Conservation (phyloP, 768 basidiomycete species). For the Boletus rubescentipes region DNA sequence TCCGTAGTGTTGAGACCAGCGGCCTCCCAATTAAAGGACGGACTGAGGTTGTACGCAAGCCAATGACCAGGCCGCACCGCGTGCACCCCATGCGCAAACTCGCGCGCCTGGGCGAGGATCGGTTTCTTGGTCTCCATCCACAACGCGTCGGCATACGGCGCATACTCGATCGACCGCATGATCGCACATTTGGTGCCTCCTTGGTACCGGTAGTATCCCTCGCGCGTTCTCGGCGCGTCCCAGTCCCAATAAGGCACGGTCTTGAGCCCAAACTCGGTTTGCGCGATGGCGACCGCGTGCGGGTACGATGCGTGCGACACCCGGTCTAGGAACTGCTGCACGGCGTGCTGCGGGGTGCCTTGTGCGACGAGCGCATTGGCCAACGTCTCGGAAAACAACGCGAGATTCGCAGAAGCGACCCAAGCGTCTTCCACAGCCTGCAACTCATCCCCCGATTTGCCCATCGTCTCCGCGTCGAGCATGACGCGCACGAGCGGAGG, state of each 20-base stretch:
- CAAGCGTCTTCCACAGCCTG: constrained; percentile 90
- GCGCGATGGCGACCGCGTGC: constrained; percentile 71
- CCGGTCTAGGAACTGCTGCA: constrained; percentile 63
- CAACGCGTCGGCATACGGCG: constrained; percentile 87
- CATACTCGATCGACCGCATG: constrained; percentile 88
- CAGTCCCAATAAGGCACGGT: constrained; percentile 88
- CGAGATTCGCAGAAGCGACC: constrained; percentile 73
- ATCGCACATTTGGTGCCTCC: constrained; percentile 95
- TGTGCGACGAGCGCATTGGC: constrained; percentile 65
- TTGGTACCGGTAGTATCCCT: constrained; percentile 97
- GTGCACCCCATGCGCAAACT: constrained; percentile 90
- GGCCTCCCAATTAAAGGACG: constrained; percentile 93
- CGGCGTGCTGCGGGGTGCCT: constrained; percentile 44
- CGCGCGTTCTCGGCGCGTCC: constrained; percentile 91
- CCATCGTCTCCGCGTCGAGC: constrained; percentile 78
- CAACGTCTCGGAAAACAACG: constrained; percentile 74
- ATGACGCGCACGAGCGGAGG: constrained; percentile 76
- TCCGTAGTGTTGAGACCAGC: constrained; percentile 84
- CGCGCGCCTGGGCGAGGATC: constrained; percentile 85
- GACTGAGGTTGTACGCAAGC: constrained; percentile 95
- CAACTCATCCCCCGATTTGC: constrained; percentile 75
- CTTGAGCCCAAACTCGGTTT: constrained; percentile 73
- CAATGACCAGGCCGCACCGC: constrained; percentile 83
- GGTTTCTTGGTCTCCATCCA: constrained; percentile 99
- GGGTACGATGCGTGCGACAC: constrained; percentile 68